Percentiles rank a stretch among this genome's conserved stretches.
Evolutionary conservation across 78 protist genomes (phyloP).

Genomic region (Paulinella micropora): DNA sequence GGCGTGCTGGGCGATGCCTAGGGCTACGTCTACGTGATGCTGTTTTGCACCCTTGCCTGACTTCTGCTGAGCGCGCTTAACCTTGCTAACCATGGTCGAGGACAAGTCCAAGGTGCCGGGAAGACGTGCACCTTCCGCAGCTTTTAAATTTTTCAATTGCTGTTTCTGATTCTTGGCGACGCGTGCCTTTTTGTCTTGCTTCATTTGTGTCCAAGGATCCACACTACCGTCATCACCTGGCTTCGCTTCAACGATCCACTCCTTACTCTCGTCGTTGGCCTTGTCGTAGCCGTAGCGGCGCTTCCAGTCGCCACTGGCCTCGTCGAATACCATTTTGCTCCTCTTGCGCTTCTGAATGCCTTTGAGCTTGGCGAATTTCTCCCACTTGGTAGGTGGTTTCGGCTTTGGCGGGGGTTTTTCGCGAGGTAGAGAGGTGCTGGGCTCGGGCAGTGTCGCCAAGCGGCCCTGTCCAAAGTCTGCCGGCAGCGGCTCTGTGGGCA

Average conservation of each 20-base stretch:
- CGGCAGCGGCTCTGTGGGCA: not conserved
- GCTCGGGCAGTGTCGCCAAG: not conserved
- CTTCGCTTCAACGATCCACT: too few relatives aligned
- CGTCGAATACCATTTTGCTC: not conserved
- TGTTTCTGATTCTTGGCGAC: not conserved
- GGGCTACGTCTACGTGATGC: too few relatives aligned
- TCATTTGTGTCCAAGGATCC: slow-evolving; percentile 2
- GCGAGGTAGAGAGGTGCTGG: not conserved
- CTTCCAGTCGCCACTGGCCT: not conserved
- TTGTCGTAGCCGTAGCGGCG: not conserved
- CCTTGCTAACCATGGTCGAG: not conserved
- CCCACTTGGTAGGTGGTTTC: not conserved
- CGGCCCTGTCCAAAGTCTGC: not conserved
- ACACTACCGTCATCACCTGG: not conserved
- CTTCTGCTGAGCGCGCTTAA: too few relatives aligned
- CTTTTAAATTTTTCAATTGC: not conserved
- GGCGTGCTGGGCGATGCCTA: not conserved
- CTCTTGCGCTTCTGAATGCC: not conserved
- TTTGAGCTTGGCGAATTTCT: not conserved
- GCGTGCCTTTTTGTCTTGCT: not conserved
- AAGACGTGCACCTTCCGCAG: not conserved
- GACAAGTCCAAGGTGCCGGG: not conserved
- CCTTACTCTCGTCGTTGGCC: too few relatives aligned
- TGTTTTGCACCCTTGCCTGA: too few relatives aligned
- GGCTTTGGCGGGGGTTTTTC: slow-evolving; percentile 8